phyloP scores from a whole-genome alignment of 1,284 basidiomycete species.

The Ustilago lituana region DNA sequence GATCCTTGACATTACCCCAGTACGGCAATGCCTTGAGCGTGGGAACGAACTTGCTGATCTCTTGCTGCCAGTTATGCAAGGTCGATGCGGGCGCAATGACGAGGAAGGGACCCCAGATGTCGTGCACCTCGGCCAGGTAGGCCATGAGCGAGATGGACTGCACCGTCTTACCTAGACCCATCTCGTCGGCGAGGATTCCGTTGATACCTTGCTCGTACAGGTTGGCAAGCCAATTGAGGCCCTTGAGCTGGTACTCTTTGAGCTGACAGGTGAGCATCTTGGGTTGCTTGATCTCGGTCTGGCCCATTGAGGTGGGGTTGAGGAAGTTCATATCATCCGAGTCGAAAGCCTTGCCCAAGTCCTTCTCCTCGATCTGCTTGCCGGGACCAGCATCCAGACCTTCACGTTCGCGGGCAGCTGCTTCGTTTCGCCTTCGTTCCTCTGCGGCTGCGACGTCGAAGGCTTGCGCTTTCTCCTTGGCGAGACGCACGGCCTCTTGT shows the following conservation, averaged over 20 bases:
- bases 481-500: slow-evolving; percentile 84
- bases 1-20: slow-evolving; percentile 98
- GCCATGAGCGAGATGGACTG: slow-evolving; percentile 97
- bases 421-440: slow-evolving; percentile 77
- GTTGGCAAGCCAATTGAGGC: slow-evolving; percentile 96
- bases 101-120: slow-evolving; percentile 99
- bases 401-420: slow-evolving; percentile 62
- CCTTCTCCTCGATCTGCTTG: slow-evolving; percentile 52
- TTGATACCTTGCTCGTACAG: slow-evolving; percentile 96
- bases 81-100: slow-evolving; percentile 98
- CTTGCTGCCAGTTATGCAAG: slow-evolving; percentile 99
- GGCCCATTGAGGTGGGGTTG: slow-evolving; percentile 89
- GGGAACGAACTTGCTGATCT: slow-evolving; percentile 94
- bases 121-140: slow-evolving; percentile 94
- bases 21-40: slow-evolving; percentile 93
- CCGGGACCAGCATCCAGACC: slow-evolving; percentile 31
- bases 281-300: slow-evolving; percentile 86
- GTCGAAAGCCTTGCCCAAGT: slow-evolving; percentile 64
- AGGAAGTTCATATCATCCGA: slow-evolving; percentile 98
- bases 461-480: slow-evolving; percentile 80
- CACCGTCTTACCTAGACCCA: slow-evolving; percentile 83
- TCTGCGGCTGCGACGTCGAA: slow-evolving; percentile 86
- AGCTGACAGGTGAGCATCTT: slow-evolving; percentile 95
- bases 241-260: slow-evolving; percentile 99
- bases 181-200: slow-evolving; percentile 78